Evolutionary conservation across 2,329 filamentous ascomycete genomes (phyloP), one percentile per base, ranked within the genome.

Genomic region (Monilinia fructicola): DNA sequence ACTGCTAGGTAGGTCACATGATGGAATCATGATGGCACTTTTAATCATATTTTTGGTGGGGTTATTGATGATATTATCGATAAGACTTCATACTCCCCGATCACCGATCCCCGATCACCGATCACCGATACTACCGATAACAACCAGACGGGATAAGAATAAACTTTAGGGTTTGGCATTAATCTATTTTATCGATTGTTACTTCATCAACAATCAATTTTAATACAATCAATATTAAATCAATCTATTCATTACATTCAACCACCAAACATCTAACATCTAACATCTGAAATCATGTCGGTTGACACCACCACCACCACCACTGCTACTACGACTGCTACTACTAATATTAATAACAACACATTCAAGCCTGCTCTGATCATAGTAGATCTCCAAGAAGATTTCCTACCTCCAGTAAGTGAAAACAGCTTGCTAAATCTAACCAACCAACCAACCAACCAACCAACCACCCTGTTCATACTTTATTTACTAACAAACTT

Each of bases 321-420:
- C 9, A 7, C 1, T 7, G n/a, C n/a, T 14, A 59, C 38, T 40
- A 50, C 55, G 9, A 28, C n/a, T 18, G 44, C 54, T 16, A 31
- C 28, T 35, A 7, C 1, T 7, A 35, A 35, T 6, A 7, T 5
- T 7, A 35, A 35, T 6, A 7, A 35, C 31, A 46, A 61, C 5
- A 67, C 56, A 28, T 83, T 81, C 73, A 78, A 76, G 52, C 83
- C 86, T 54, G 87, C 87, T n/a, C 78, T 90, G 48, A 78, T 97
- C 58, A 84, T 97, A 14, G 89, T 97, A 64, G 93, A 97, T 78
- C 84, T 96, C 75, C 95, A 98, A 79, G 90, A 97, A 78, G 94
- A 98, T 80, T 98, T 97, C 78, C 96, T 92, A 78, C 91, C 91
- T 67, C 93, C 93, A 16, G 92, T 95, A 80, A 80, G 88, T 80